These are phyloP conservation scores for Parasarocladium wereldwijsianum DNA, from an alignment of 2,329 filamentous ascomycete genomes.

Conservation along the genomic window DNA sequence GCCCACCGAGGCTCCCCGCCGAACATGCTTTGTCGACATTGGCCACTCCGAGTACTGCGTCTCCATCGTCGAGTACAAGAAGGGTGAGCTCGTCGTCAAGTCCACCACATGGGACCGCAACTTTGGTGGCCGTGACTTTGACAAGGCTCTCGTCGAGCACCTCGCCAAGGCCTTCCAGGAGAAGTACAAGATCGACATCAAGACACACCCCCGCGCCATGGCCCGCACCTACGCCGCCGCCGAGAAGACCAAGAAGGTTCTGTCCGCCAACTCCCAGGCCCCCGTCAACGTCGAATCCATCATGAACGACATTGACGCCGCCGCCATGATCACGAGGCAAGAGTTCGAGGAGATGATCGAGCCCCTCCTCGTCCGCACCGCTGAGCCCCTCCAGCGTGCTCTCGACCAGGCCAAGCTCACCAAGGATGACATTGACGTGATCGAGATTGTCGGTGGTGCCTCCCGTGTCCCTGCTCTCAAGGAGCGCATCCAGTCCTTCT, in stretches of 20 bases:
- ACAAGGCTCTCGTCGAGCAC: conserved; percentile 88
- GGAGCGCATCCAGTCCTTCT: conserved; percentile 77
- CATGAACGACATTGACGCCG: conserved; percentile 95
- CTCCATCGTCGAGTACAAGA: conserved; percentile 90
- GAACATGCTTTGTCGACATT: conserved; percentile 86
- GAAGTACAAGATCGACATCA: conserved; percentile 95
- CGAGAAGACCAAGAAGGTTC: conserved; percentile 96
- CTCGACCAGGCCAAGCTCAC: conserved; percentile 87
- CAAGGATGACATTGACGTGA: conserved; percentile 78
- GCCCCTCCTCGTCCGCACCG: conserved; percentile 63
- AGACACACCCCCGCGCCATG: conserved; percentile 75
- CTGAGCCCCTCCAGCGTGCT: conserved; percentile 71
- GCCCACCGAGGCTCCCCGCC: conserved; percentile 79
- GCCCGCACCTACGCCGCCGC: conserved; percentile 76
- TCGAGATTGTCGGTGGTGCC: conserved; percentile 90
- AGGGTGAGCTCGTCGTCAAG: conserved; percentile 92
- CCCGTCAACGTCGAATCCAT: conserved; percentile 94
- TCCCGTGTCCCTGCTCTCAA: conserved; percentile 90
- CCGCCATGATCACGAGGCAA: conserved; percentile 77
- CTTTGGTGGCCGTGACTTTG: conserved; percentile 94
- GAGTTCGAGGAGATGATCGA: conserved; percentile 86
- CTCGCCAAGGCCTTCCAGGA: conserved; percentile 92
- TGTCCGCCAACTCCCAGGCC: conserved; percentile 86
- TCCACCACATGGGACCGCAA: conserved; percentile 85
- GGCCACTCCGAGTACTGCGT: conserved; percentile 93